These are phyloP conservation scores for Globisporangium uncinulatum DNA, from an alignment of 352 stramenopile genomes.

Conservation along the genomic window DNA sequence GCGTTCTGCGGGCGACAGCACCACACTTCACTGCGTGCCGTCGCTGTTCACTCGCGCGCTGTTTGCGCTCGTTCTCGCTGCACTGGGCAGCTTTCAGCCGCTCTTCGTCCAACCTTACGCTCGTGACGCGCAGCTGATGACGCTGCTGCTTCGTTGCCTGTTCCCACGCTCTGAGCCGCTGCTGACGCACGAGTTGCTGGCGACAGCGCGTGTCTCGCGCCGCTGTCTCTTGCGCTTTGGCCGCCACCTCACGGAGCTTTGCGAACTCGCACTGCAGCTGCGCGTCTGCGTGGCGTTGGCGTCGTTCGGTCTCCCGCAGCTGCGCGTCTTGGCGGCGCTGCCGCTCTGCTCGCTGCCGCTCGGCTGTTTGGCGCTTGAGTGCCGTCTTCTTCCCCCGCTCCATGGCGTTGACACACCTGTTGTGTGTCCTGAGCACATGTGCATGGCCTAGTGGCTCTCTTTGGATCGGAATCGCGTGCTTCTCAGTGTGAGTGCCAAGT, in stretches of 20 bases:
- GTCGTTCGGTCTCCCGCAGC: slow-evolving; percentile 30
- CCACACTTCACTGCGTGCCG: slow-evolving; percentile 45
- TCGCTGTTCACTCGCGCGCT: slow-evolving; percentile 57
- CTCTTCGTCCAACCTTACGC: slow-evolving; percentile 58
- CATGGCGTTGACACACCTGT: too few relatives aligned
- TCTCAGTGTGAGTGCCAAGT: too few relatives aligned
- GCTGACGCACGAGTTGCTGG: slow-evolving; percentile 43
- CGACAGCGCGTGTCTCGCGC: slow-evolving; percentile 34
- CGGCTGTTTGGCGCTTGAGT: too few relatives aligned
- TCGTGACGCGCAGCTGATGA: slow-evolving; percentile 61
- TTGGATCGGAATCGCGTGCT: too few relatives aligned
- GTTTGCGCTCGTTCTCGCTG: slow-evolving; percentile 48
- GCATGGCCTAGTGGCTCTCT: too few relatives aligned
- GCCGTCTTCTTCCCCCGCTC: too few relatives aligned
- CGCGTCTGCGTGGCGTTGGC: slow-evolving; percentile 1
- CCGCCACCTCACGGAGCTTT: slow-evolving; percentile 34
- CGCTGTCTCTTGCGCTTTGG: slow-evolving; percentile 43
- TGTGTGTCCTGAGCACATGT: too few relatives aligned
- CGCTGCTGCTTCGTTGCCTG: slow-evolving; percentile 53
- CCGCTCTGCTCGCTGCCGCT: too few relatives aligned
- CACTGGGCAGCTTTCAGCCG: slow-evolving; percentile 37
- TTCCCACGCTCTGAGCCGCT: slow-evolving; percentile 32
- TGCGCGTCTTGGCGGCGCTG: slow-evolving; percentile 2
- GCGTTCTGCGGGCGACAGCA: slow-evolving; percentile 23
- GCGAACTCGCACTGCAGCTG: slow-evolving; percentile 51